phyloP scores from a whole-genome alignment of 768 basidiomycete genomes.

The Mycena maculata region DNA sequence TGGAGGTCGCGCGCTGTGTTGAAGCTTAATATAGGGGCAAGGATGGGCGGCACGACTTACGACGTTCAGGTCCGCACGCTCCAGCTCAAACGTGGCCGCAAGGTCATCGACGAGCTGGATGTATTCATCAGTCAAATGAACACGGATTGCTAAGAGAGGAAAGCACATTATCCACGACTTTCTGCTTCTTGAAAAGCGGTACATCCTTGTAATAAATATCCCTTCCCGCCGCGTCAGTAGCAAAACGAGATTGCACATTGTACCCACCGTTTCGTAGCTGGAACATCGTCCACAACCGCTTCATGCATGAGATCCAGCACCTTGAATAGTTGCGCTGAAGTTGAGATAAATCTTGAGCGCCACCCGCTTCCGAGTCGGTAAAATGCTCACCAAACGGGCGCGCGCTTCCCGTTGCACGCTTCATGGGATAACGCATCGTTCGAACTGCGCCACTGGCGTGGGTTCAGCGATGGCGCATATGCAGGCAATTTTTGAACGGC shows the following conservation, averaged over 20 bases:
- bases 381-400: conserved; percentile 53
- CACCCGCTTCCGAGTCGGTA: conserved; percentile 1
- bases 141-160: not conserved
- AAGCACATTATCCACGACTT: conserved; percentile 78
- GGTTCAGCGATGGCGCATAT: not conserved
- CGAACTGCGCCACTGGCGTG: conserved; percentile 14
- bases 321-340: conserved; percentile 73
- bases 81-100: conserved; percentile 81
- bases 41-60: conserved; percentile 52
- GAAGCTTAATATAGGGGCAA: not conserved
- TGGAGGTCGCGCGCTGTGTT: conserved; percentile 83
- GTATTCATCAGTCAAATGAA: not conserved
- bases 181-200: conserved; percentile 78
- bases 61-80: conserved; percentile 83
- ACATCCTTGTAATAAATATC: conserved; percentile 93
- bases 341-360: not conserved
- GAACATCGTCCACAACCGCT: conserved; percentile 63
- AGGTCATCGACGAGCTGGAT: conserved; percentile 87
- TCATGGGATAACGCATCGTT: conserved; percentile 49
- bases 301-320: conserved; percentile 79
- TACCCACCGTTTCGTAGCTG: conserved; percentile 72
- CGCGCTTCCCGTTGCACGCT: conserved; percentile 49
- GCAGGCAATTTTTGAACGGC: not conserved
- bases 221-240: conserved; percentile 49
- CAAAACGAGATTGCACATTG: conserved; percentile 18